These are phyloP conservation scores for Plasmodium cynomolgi DNA, from an alignment of 169 alveolate genomes.

Conservation along the genomic window DNA sequence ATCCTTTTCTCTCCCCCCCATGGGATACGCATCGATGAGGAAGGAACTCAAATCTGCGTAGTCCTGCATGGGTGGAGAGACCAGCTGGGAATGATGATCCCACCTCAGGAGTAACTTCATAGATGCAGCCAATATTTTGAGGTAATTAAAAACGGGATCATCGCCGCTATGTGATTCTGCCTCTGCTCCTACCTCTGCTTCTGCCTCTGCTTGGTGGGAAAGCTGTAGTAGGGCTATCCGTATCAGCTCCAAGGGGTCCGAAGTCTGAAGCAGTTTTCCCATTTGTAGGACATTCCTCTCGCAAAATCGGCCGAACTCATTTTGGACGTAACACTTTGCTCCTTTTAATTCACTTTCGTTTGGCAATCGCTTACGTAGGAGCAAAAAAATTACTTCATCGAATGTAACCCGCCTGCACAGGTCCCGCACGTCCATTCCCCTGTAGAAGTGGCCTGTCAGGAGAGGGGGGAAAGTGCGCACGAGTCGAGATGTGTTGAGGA, in stretches of 20 bases:
- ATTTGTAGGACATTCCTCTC: conserved; percentile 11
- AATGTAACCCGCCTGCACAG: conserved; percentile 13
- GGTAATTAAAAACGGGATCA: conserved; percentile 12
- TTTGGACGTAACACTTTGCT: background rate
- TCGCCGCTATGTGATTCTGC: background rate
- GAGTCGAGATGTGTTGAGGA: background rate
- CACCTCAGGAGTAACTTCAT: background rate
- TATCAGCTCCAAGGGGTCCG: conserved; percentile 17
- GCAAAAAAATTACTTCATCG: conserved; percentile 21
- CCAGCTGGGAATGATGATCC: background rate
- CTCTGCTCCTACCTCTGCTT: background rate
- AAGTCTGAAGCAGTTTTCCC: background rate
- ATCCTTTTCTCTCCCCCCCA: background rate
- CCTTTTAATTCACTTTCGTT: conserved; percentile 12
- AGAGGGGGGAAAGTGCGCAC: background rate
- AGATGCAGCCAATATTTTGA: conserved; percentile 22
- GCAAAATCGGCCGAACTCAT: background rate
- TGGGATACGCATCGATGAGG: background rate
- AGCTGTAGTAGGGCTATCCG: background rate
- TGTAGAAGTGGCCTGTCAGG: conserved; percentile 8
- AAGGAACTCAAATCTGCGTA: background rate
- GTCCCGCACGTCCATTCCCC: conserved; percentile 16
- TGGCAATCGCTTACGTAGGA: conserved; percentile 18
- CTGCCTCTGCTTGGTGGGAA: background rate
- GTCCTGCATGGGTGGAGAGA: background rate